A percentile compares a stretch with the other conserved stretches of the same genome.
Conservation (phyloP, 2,329 filamentous ascomycete genomes). For the Penicillium sp. region DNA sequence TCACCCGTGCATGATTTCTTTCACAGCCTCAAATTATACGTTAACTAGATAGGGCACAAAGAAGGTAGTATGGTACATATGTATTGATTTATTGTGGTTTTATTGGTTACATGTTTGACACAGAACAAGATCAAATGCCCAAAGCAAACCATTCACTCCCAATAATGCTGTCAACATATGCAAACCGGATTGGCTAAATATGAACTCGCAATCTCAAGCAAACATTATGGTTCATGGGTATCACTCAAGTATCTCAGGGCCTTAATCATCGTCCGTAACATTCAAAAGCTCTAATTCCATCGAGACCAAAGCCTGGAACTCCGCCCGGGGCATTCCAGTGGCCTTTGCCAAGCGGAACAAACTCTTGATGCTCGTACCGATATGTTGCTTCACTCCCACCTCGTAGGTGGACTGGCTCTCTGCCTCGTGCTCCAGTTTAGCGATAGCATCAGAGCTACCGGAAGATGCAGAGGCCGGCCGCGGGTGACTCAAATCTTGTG, state of each 20-base stretch:
- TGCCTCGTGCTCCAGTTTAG: slow-evolving; percentile 56
- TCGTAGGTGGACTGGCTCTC: slow-evolving; percentile 56
- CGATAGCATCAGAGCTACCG: slow-evolving; percentile 46
- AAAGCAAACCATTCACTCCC: not conserved
- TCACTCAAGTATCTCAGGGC: slow-evolving; percentile 12
- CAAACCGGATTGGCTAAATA: slow-evolving; percentile 8
- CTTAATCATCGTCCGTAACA: slow-evolving; percentile 53
- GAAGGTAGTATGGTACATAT: not conserved
- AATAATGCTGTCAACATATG: slow-evolving; percentile 6
- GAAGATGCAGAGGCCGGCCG: slow-evolving; percentile 46
- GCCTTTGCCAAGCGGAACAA: slow-evolving; percentile 60
- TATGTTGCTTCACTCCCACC: slow-evolving; percentile 62
- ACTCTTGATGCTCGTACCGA: slow-evolving; percentile 63
- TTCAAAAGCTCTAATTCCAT: slow-evolving; percentile 60
- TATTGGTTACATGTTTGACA: not conserved
- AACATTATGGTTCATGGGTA: slow-evolving; percentile 25
- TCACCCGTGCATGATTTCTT: not conserved
- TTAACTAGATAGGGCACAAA: not conserved
- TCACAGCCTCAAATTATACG: not conserved
- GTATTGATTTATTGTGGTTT: not conserved
- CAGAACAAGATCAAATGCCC: not conserved
- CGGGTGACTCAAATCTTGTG: slow-evolving; percentile 42
- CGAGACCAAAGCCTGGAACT: slow-evolving; percentile 61
- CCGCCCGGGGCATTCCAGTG: slow-evolving; percentile 58
- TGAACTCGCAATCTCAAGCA: slow-evolving; percentile 10